Percentiles rank a stretch among this genome's conserved stretches.
Evolutionary conservation across 129 eudicot species (phyloP).

Genomic region (Calendula officinalis): DNA sequence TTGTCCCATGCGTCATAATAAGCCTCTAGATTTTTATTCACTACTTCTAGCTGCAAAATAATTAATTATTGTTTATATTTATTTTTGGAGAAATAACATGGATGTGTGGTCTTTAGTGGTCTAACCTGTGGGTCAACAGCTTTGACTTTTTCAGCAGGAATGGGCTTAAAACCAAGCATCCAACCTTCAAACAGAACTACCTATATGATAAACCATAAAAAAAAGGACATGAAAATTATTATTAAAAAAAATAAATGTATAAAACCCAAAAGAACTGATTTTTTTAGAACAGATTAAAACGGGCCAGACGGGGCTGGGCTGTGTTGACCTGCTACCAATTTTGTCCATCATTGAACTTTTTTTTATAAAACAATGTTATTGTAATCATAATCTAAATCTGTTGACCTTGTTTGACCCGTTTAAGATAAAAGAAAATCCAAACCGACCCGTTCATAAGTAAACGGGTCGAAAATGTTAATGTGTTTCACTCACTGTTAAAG

Average conservation of each 20-base stretch:
- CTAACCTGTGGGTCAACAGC: constrained; percentile 96
- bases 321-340: too few relatives aligned
- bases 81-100: neutral
- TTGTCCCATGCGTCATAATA: constrained; percentile 93
- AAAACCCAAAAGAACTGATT: neutral
- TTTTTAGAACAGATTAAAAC: too few relatives aligned
- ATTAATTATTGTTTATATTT: neutral
- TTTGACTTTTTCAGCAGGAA: constrained; percentile 59
- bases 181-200: constrained; percentile 91
- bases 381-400: too few relatives aligned
- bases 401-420: too few relatives aligned
- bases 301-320: too few relatives aligned
- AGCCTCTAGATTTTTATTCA: constrained; percentile 68
- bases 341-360: too few relatives aligned
- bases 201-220: constrained; percentile 28
- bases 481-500: constrained; percentile 58
- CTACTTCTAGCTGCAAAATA: constrained; percentile 65
- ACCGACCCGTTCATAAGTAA: too few relatives aligned
- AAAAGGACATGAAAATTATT: constrained; percentile 1
- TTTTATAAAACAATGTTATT: too few relatives aligned
- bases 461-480: neutral
- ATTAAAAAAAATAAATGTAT: neutral
- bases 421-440: too few relatives aligned
- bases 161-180: constrained; percentile 99
- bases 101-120: neutral